A percentile compares a stretch with the other conserved stretches of the same genome.
Evolutionary conservation across 2,329 filamentous ascomycete species (phyloP).

Genomic region (Tolypocladium ophioglossoides): DNA sequence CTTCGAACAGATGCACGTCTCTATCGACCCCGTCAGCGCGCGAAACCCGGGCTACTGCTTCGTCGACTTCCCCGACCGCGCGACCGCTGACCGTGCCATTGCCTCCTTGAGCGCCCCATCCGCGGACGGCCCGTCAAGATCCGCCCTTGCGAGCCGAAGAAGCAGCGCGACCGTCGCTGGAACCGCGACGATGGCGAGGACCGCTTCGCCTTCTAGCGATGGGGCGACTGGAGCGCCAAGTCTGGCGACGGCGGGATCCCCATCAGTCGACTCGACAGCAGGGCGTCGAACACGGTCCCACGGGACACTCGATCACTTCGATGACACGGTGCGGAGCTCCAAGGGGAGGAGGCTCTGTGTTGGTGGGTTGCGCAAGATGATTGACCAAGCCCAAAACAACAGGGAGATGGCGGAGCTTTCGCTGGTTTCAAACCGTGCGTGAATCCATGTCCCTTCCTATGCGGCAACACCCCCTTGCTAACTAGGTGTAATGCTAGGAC

Average conservation of each 20-base stretch:
- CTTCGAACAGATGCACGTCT: conserved; percentile 52
- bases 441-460: conserved; percentile 11
- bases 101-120: conserved; percentile 41
- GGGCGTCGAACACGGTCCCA: conserved; percentile 14
- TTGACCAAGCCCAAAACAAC: conserved; percentile 35
- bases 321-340: conserved; percentile 15
- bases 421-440: conserved; percentile 28
- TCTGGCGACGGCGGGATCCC: conserved; percentile 4
- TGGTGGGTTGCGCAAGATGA: conserved; percentile 38
- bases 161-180: conserved; percentile 9
- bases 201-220: conserved; percentile 24
- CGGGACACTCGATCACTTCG: conserved; percentile 19
- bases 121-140: conserved; percentile 51
- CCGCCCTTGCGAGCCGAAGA: conserved; percentile 52
- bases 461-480: not conserved
- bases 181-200: conserved; percentile 9
- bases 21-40: conserved; percentile 55
- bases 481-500: conserved; percentile 5
- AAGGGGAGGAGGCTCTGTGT: conserved; percentile 35
- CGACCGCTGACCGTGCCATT: conserved; percentile 43
- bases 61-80: conserved; percentile 50
- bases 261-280: not conserved
- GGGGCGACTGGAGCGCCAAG: conserved; percentile 31
- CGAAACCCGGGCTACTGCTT: conserved; percentile 65
- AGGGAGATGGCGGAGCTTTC: conserved; percentile 36